Evolutionary conservation across 1,284 basidiomycete species (phyloP).

Genomic region (Meripilus lineatus): DNA sequence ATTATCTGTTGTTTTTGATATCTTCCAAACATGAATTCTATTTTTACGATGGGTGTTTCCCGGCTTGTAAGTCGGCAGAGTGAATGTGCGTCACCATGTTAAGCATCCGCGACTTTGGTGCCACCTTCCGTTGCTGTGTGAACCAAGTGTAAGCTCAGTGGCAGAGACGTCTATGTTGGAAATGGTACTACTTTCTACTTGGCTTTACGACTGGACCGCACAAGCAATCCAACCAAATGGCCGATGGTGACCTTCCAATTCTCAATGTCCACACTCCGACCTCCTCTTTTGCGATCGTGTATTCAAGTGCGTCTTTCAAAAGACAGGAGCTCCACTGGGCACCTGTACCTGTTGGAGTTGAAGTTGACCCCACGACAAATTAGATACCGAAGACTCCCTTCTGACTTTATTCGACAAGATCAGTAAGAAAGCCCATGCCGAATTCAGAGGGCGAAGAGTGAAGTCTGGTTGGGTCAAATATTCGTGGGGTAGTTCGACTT

Average conservation of each 20-base stretch:
- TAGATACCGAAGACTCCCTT: constrained; percentile 65
- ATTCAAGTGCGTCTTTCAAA: constrained; percentile 51
- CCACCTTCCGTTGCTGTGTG: too few relatives aligned
- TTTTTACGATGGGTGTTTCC: too few relatives aligned
- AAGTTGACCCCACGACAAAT: not conserved
- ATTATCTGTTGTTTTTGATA: too few relatives aligned
- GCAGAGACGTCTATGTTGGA: too few relatives aligned
- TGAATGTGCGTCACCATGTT: too few relatives aligned
- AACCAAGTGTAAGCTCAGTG: too few relatives aligned
- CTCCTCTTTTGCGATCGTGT: constrained; percentile 66
- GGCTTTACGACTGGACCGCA: too few relatives aligned
- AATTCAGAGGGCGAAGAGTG: constrained; percentile 53
- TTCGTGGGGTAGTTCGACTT: constrained; percentile 64
- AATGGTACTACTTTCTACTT: too few relatives aligned
- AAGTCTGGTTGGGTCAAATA: constrained; percentile 79
- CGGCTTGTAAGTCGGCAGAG: too few relatives aligned
- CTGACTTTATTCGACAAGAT: constrained; percentile 62
- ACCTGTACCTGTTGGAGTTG: not conserved
- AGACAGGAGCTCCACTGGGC: constrained; percentile 9
- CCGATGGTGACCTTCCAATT: constrained; percentile 35
- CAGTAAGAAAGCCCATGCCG: constrained; percentile 52
- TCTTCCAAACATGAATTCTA: too few relatives aligned
- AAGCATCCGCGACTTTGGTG: too few relatives aligned
- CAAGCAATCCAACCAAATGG: too few relatives aligned
- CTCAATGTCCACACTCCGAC: constrained; percentile 71